These are phyloP conservation scores for Lithocarpus polystachyus DNA, from an alignment of 306 rosid species.

Conservation along the genomic window DNA sequence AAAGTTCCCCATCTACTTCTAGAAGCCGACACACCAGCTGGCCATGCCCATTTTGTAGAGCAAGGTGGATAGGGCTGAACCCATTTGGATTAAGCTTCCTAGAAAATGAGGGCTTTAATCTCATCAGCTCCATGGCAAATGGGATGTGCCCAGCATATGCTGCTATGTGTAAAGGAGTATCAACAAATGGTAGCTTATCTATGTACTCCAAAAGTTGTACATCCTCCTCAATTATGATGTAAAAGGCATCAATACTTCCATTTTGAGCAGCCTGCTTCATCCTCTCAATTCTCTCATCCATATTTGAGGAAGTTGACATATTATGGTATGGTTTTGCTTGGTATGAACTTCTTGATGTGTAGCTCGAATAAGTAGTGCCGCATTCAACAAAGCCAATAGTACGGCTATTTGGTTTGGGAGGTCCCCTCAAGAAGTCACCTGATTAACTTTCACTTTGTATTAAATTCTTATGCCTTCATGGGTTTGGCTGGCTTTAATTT, in stretches of 20 bases:
- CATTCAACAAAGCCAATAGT: no score
- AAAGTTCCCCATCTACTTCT: background rate
- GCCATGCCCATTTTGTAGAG: background rate
- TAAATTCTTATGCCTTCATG: no score
- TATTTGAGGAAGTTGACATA: no score
- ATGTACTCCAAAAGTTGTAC: constrained; percentile 15
- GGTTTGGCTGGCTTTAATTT: no score
- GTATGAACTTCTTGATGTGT: no score
- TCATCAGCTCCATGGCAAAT: constrained; percentile 38
- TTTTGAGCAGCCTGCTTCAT: constrained; percentile 2
- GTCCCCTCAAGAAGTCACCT: no score
- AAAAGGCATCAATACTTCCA: constrained; percentile 30
- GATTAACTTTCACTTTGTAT: no score
- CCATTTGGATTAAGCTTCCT: constrained; percentile 2
- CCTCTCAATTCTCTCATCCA: no score
- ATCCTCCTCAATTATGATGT: constrained; percentile 26
- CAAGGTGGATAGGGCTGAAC: constrained; percentile 8
- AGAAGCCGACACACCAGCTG: background rate
- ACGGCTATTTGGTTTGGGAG: no score
- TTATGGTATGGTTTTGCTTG: no score
- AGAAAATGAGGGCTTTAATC: background rate
- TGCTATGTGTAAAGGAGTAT: constrained; percentile 42
- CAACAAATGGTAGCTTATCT: constrained; percentile 20
- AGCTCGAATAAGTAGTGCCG: no score
- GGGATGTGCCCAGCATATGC: constrained; percentile 23